A percentile compares a stretch with the other conserved stretches of the same genome.
Evolutionary conservation across 352 stramenopile genomes (phyloP).

Genomic region (Globisporangium iwayamae): DNA sequence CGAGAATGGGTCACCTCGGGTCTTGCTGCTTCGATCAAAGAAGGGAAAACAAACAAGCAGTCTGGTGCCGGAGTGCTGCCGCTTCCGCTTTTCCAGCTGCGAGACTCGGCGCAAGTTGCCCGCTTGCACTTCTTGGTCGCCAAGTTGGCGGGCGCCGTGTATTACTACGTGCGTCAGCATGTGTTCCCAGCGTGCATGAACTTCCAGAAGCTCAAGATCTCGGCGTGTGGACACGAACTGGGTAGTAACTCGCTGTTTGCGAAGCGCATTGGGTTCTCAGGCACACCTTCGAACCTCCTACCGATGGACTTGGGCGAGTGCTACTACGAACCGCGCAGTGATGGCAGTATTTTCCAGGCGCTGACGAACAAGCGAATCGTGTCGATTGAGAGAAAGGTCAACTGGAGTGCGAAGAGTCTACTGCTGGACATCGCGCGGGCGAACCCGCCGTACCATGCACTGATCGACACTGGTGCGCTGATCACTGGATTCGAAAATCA

Average conservation of each 20-base stretch:
- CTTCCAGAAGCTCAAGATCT: constrained; percentile 98
- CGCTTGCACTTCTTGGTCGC: constrained; percentile 93
- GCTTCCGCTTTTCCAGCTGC: constrained; percentile 96
- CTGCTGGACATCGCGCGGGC: constrained; percentile 74
- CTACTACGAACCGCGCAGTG: constrained; percentile 97
- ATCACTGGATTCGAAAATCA: constrained; percentile 91
- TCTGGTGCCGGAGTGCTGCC: constrained; percentile 72
- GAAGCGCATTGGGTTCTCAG: constrained; percentile 97
- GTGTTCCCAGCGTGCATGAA: constrained; percentile 99
- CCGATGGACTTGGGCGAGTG: constrained; percentile 98
- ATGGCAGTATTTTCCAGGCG: constrained; percentile 98
- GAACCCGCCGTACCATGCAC: constrained; percentile 73
- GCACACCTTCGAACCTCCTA: constrained; percentile 98
- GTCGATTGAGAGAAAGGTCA: constrained; percentile 78
- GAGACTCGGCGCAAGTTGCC: constrained; percentile 94
- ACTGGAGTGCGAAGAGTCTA: constrained; percentile 75
- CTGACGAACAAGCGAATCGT: constrained; percentile 93
- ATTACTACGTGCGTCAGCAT: constrained; percentile 98
- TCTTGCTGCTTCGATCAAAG: constrained; percentile 26
- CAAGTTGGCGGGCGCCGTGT: constrained; percentile 92
- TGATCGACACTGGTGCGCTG: constrained; percentile 91
- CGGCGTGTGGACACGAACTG: constrained; percentile 98
- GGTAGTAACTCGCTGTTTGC: constrained; percentile 98
- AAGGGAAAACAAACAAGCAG: constrained; percentile 15
- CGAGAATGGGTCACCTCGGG: constrained; percentile 65